These are phyloP conservation scores for Cladosporium sp. DNA, from an alignment of 2,329 filamentous ascomycete species.

Conservation along the genomic window DNA sequence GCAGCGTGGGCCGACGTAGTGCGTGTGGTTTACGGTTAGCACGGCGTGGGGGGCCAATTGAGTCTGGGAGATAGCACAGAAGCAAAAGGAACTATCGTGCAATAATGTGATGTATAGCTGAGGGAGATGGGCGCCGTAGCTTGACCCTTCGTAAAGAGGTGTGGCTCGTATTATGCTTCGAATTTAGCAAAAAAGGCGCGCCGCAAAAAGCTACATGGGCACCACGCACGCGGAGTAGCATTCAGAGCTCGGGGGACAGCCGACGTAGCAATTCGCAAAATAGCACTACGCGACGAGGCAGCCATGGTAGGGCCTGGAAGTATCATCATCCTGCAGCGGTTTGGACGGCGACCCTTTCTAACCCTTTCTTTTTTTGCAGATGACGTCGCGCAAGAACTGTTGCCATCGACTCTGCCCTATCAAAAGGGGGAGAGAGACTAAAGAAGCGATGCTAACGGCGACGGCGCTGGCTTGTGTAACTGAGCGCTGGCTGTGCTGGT, in stretches of 20 bases:
- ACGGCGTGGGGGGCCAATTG: background rate
- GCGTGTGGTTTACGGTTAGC: background rate
- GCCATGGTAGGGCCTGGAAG: constrained; percentile 1
- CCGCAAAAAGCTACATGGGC: background rate
- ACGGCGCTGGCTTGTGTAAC: background rate
- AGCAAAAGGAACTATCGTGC: background rate
- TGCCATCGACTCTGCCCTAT: background rate
- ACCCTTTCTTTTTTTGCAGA: background rate
- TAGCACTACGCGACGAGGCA: background rate
- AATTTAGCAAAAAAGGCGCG: background rate
- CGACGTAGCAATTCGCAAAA: background rate
- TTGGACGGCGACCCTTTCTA: background rate
- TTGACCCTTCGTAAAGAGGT: background rate
- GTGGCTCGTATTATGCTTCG: background rate
- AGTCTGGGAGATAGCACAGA: background rate
- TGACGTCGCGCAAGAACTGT: background rate
- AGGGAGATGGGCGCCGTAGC: background rate
- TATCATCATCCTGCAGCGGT: background rate
- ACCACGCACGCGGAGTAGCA: background rate
- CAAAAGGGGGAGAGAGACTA: background rate
- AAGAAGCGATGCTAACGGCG: background rate
- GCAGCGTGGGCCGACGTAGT: background rate
- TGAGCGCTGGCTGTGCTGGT: background rate
- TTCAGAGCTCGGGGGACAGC: constrained; percentile 1
- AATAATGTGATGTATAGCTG: background rate